These are phyloP conservation scores for Cenchrus purpureus DNA, from an alignment of 176 grass and related monocot species.

Conservation along the genomic window DNA sequence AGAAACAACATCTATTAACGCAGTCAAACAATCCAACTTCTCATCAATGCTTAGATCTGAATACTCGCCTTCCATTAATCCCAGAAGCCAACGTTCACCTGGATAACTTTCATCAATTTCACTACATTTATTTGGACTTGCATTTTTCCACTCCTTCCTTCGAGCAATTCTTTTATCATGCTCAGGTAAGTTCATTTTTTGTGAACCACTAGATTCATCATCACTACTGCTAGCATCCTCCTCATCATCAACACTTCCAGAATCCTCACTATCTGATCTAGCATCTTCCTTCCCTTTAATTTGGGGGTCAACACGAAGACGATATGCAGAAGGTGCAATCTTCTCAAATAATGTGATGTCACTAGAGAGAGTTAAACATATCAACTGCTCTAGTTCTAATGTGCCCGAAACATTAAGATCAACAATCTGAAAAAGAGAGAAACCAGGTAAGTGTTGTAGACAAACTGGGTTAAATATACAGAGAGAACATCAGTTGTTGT, in stretches of 20 bases:
- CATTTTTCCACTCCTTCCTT: constrained; percentile 50
- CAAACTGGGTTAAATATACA: constrained; percentile 32
- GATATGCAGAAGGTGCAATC: constrained; percentile 81
- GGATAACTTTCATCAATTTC: constrained; percentile 99
- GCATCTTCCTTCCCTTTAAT: constrained; percentile 83
- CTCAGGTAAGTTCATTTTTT: constrained; percentile 51
- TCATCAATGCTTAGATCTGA: constrained; percentile 91
- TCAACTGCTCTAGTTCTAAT: constrained; percentile 68
- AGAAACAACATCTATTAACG: constrained; percentile 84
- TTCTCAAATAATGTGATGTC: constrained; percentile 99
- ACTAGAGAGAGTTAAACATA: constrained; percentile 84
- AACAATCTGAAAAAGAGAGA: constrained; percentile 64
- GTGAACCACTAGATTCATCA: constrained; percentile 65
- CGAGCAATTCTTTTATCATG: constrained; percentile 52
- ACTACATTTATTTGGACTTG: constrained; percentile 59
- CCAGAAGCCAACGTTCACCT: constrained; percentile 83
- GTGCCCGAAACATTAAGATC: constrained; percentile 57
- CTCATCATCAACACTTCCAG: constrained; percentile 78
- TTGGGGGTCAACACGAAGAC: constrained; percentile 86
- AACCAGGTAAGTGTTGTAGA: constrained; percentile 33
- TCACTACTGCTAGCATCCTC: constrained; percentile 52
- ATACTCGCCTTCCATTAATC: constrained; percentile 97
- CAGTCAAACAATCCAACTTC: constrained; percentile 87
- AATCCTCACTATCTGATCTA: constrained; percentile 77
- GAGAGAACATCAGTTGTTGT: constrained; percentile 16